Percentiles rank a stretch among this genome's conserved stretches.
phyloP scores from a whole-genome alignment of 169 alveolate species.

The Plasmodium malariae region DNA sequence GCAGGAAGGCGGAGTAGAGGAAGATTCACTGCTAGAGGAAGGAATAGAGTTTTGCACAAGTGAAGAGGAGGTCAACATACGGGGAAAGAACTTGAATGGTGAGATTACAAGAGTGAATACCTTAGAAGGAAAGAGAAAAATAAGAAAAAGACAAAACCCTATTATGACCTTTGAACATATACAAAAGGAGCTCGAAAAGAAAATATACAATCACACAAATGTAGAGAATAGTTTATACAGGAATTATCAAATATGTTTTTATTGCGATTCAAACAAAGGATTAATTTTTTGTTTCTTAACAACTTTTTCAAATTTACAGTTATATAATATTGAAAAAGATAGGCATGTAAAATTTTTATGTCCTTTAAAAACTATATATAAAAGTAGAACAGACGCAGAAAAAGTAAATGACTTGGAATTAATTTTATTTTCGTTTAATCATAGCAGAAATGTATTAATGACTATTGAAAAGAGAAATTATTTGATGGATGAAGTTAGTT shows the following conservation, averaged over 20 bases:
- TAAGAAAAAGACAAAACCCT: background rate
- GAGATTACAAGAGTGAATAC: background rate
- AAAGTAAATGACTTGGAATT: slow-evolving; percentile 55
- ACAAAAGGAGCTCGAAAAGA: slow-evolving; percentile 37
- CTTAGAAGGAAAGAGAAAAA: background rate
- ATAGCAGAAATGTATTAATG: slow-evolving; percentile 41
- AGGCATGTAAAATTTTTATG: slow-evolving; percentile 42
- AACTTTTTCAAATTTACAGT: slow-evolving; percentile 16
- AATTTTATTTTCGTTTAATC: slow-evolving; percentile 19
- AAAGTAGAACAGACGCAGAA: slow-evolving; percentile 42
- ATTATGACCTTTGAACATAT: slow-evolving; percentile 17
- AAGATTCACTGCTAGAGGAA: no score
- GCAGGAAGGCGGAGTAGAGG: no score
- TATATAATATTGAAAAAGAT: slow-evolving; percentile 47
- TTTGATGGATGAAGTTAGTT: background rate
- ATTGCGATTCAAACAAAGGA: slow-evolving; percentile 49
- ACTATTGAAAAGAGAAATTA: slow-evolving; percentile 61
- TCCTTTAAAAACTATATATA: slow-evolving; percentile 31
- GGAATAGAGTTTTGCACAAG: background rate
- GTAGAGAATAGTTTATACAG: slow-evolving; percentile 38
- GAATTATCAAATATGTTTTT: slow-evolving; percentile 47
- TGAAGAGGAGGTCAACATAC: background rate
- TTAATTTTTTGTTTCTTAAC: slow-evolving; percentile 38
- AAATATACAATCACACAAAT: slow-evolving; percentile 30
- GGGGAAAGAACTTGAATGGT: background rate